Evolutionary conservation across 1,284 basidiomycete species (phyloP).

Genomic region (Acaromyces ingoldii): DNA sequence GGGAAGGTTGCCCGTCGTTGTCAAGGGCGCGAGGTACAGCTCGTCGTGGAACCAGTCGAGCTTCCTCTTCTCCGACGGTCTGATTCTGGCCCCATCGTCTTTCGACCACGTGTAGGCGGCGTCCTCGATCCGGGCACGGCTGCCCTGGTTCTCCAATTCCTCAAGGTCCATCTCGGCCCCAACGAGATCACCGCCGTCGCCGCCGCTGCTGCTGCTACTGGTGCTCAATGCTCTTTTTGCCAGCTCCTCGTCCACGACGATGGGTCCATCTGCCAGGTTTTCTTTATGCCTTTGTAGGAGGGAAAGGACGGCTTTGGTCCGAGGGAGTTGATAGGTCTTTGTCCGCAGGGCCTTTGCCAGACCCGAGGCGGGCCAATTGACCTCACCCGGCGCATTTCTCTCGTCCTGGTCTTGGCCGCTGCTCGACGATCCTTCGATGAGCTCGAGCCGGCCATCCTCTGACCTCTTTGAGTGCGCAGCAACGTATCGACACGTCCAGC

Average conservation of each 20-base stretch:
- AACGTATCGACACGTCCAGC: slow-evolving; percentile 85
- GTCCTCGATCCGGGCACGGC: slow-evolving; percentile 10
- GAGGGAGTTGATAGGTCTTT: slow-evolving; percentile 28
- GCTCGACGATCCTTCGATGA: not conserved
- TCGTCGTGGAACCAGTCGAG: slow-evolving; percentile 75
- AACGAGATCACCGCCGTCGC: not conserved
- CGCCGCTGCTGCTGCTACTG: not conserved
- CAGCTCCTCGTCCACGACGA: not conserved
- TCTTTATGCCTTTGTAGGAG: slow-evolving; percentile 24
- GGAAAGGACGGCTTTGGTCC: slow-evolving; percentile 28
- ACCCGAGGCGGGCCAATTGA: not conserved
- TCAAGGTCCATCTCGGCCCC: slow-evolving; percentile 26
- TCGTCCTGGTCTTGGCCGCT: not conserved
- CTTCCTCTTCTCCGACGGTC: slow-evolving; percentile 77
- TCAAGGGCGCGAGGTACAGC: slow-evolving; percentile 88
- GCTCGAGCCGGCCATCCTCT: slow-evolving; percentile 1
- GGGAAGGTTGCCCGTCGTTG: slow-evolving; percentile 91
- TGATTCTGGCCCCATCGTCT: slow-evolving; percentile 57
- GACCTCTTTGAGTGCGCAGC: slow-evolving; percentile 60
- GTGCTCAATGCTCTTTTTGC: not conserved
- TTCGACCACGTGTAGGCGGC: slow-evolving; percentile 2
- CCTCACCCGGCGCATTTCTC: not conserved
- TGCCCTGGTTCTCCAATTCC: slow-evolving; percentile 28
- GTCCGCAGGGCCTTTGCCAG: not conserved
- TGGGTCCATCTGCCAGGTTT: not conserved